These are phyloP conservation scores for Remersonia thermophila DNA, from an alignment of 2,329 filamentous ascomycete species.

Conservation along the genomic window DNA sequence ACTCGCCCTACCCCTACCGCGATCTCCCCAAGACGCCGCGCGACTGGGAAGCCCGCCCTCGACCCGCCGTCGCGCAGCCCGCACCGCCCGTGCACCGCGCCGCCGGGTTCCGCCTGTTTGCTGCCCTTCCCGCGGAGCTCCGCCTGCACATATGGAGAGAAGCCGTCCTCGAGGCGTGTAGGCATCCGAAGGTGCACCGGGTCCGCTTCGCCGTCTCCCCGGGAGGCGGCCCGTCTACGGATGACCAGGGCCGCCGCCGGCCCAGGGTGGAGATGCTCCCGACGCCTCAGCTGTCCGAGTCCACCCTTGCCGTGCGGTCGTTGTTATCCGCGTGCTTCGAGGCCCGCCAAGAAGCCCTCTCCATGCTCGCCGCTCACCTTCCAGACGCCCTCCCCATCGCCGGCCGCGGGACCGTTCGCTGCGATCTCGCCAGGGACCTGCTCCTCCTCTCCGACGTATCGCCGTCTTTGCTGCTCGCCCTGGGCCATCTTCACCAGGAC, in stretches of 20 bases:
- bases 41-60: background rate
- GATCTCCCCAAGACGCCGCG: background rate
- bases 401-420: conserved; percentile 3
- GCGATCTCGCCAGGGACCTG: conserved; percentile 5
- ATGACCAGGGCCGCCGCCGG: background rate
- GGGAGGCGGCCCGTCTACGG: too few relatives aligned
- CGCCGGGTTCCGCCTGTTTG: conserved; percentile 3
- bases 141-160: conserved; percentile 4
- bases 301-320: conserved; percentile 1
- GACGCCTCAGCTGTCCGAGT: conserved; percentile 1
- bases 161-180: background rate
- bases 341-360: conserved; percentile 2
- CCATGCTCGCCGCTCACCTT: background rate
- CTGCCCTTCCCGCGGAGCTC: conserved; percentile 5
- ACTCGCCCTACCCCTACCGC: conserved; percentile 6
- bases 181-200: conserved; percentile 1
- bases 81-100: too few relatives aligned
- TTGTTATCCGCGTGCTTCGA: conserved; percentile 4
- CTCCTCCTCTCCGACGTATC: conserved; percentile 3
- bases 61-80: too few relatives aligned
- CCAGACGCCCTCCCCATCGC: conserved; percentile 3
- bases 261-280: conserved; percentile 1
- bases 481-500: too few relatives aligned
- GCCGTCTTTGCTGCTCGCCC: background rate
- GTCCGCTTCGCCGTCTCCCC: background rate